Conservation (phyloP, 768 basidiomycete species). For the Boletus insuetus region DNA sequence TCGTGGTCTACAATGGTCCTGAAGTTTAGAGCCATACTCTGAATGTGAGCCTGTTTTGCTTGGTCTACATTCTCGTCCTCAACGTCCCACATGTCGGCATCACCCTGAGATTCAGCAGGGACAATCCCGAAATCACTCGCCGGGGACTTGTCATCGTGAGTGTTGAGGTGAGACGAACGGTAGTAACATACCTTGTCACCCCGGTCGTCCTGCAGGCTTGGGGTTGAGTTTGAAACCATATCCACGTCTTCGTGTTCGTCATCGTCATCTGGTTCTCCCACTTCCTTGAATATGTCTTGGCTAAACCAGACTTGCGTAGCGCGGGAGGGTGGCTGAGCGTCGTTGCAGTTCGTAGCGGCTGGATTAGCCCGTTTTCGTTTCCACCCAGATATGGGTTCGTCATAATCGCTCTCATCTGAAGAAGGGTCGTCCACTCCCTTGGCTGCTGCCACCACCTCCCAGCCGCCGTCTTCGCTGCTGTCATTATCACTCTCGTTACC, state of each 20-base stretch:
- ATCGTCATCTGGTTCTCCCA: conserved; percentile 37
- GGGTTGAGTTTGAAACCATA: conserved; percentile 29
- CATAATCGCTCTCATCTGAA: conserved; percentile 51
- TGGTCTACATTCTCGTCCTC: conserved; percentile 75
- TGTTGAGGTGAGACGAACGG: background rate
- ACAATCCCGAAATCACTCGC: conserved; percentile 70
- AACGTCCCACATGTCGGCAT: conserved; percentile 76
- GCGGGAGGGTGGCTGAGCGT: conserved; percentile 42
- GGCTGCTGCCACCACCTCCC: conserved; percentile 59
- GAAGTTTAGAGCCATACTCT: conserved; percentile 47
- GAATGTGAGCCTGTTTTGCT: conserved; percentile 58
- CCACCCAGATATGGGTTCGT: conserved; percentile 27
- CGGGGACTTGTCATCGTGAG: conserved; percentile 18
- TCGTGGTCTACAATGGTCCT: background rate
- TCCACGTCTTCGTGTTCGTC: conserved; percentile 24
- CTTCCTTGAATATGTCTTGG: conserved; percentile 78
- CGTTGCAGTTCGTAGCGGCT: conserved; percentile 36
- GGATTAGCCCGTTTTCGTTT: conserved; percentile 43
- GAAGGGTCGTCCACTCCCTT: conserved; percentile 51
- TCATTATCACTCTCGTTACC: conserved; percentile 41
- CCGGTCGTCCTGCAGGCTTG: conserved; percentile 30
- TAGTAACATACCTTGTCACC: conserved; percentile 25
- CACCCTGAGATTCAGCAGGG: conserved; percentile 54
- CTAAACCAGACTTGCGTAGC: conserved; percentile 92
- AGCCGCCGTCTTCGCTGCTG: conserved; percentile 54